Base-by-base conservation (phyloP, 352 stramenopile genomes). In the Globisporangium irregulare region DNA sequence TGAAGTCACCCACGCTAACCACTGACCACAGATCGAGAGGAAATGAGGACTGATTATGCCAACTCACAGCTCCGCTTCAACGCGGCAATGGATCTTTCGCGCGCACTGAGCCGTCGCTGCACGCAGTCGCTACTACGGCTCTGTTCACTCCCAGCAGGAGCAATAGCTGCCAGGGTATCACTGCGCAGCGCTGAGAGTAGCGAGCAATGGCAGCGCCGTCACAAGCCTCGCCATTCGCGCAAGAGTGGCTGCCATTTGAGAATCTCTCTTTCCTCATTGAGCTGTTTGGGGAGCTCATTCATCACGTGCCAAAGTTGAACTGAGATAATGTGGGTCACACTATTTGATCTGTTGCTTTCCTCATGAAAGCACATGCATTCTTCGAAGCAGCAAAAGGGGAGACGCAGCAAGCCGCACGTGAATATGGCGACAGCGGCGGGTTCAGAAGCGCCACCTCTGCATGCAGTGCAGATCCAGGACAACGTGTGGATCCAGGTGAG, bases 1-100 rank as follows among this genome's bases (percentile, higher is more conserved):
- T 90, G 61, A 86, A 55, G 72, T 92, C 90, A 25, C 84, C 84
- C 27, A 90, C 77, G 50, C 80, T 89, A 18, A 92, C 67, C 14
- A 87, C 78, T 6, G 75, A 79, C 12, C 43, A 91, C 50, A 4
- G 54, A 27, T 0, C 41, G 65, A 5, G 73, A 68, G 20, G 67
- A 62, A 48, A 90, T 72, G 22, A 71, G 78, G 25, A 73, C 50
- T 0, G 68, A 29, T 0, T 46, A 12, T 41, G 72, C 54, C 51
- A 68, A 22, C 25, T 82, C 79, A 18, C 67, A 64, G 29, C 10
- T 34, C n/a, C 79, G 72, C 71, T 81, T 86, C 27, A 64, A 51
- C 7, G 59, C 55, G 20, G 88, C 32, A 46, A 81, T 62, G 38
- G 63, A 66, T 2, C 64, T 70, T 57, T 90, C 87, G 9, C 80